Percentiles rank a stretch among this genome's conserved stretches.
Evolutionary conservation across 768 basidiomycete genomes (phyloP).

Genomic region (Hysterangium stoloniferum): DNA sequence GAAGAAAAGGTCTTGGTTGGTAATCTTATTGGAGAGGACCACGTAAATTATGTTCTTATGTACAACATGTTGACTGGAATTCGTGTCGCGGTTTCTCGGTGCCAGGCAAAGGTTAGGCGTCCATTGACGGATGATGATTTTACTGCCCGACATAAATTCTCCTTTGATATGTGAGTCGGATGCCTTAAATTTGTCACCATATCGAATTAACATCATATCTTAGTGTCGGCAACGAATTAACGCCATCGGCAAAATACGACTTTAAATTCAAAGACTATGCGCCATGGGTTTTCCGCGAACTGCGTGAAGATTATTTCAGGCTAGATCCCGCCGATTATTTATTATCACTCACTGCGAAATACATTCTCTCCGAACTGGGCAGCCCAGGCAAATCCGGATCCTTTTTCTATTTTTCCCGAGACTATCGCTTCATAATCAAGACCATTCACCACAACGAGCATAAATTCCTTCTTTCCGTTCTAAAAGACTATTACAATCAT

Average conservation of each 20-base stretch:
- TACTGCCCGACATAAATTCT: conserved; percentile 83
- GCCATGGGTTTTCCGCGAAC: conserved; percentile 93
- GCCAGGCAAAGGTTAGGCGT: conserved; percentile 90
- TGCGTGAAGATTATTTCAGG: conserved; percentile 90
- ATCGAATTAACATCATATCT: conserved; percentile 9
- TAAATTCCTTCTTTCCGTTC: conserved; percentile 81
- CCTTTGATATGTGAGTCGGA: conserved; percentile 94
- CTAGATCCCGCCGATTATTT: conserved; percentile 98
- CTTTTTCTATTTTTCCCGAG: conserved; percentile 98
- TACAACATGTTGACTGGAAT: conserved; percentile 99
- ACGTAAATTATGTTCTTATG: conserved; percentile 98
- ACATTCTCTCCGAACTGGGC: conserved; percentile 95
- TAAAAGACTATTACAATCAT: conserved; percentile 79
- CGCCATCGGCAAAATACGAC: conserved; percentile 96
- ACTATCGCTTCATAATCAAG: conserved; percentile 99
- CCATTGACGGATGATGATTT: conserved; percentile 84
- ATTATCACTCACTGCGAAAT: conserved; percentile 91
- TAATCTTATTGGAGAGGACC: conserved; percentile 95
- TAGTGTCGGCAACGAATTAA: conserved; percentile 94
- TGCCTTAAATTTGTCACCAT: background rate
- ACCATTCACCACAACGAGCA: conserved; percentile 94
- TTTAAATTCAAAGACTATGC: conserved; percentile 99
- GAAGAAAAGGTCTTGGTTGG: conserved; percentile 71
- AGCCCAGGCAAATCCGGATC: conserved; percentile 98
- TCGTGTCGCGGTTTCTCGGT: conserved; percentile 89